Evolutionary conservation across 129 eudicot genomes (phyloP), one percentile per base, ranked within the genome.

Genomic region (Oenanthe sinensis): DNA sequence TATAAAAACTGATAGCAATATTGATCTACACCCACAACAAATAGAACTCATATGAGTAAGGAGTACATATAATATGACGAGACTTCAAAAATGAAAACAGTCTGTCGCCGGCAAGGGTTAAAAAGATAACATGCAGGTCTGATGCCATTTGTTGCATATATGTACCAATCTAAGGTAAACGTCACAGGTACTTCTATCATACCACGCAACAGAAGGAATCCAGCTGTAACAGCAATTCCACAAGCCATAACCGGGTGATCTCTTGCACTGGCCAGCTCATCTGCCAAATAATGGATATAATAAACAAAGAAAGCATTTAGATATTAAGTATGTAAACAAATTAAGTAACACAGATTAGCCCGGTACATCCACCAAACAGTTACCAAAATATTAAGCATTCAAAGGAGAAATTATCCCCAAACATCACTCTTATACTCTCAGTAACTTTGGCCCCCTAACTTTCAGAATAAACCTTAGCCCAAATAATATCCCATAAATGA

Each of bases 181-280:
- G 12, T 72, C 7, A 44, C 2, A 40, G 36, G 6, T 44, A 47
- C 50, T n/a, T 22, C 14, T 24, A 22, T 7, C 54, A 3, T 72
- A 72, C 76, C 76, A 10, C 76, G 76, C 76, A 72, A 10, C 3
- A 72, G 54, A 43, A 72, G 17, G 44, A 72, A 47, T 11, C 39
- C 52, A 72, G 76, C 54, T 43, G 76, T 44, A 42, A 72, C 76
- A 44, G 54, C 76, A 72, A 72, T 43, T 72, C 55, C 76, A 72
- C 76, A 46, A 10, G 91, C 81, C 76, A 85, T 55, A 48, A 85
- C 76, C 42, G 97, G 82, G 81, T 93, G 90, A 79, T 93, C 96
- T 85, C 82, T 89, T 76, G 87, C 90, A 70, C 72, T 77, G 58
- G 75, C 70, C 73, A 93, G 44, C 78, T 88, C 96, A 81, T 87